Conservation (phyloP, 2,329 filamentous ascomycete species). For the Setomelanomma holmii region DNA sequence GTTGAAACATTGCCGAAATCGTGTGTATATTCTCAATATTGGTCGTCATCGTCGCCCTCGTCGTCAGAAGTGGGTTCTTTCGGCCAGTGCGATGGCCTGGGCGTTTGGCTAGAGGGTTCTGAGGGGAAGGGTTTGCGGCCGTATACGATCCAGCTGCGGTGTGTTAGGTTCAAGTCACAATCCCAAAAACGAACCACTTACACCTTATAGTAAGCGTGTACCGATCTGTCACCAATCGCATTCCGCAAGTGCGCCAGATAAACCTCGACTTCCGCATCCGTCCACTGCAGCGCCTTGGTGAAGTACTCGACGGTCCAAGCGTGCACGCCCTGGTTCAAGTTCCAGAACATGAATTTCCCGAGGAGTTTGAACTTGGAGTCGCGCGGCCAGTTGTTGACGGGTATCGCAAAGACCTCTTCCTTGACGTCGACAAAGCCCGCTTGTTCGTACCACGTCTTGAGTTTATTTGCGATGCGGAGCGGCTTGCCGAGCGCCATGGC, state of each 20-base stretch:
- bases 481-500: conserved; percentile 56
- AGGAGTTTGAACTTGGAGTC: conserved; percentile 57
- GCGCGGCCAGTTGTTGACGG: conserved; percentile 59
- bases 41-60: conserved; percentile 11
- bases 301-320: conserved; percentile 54
- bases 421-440: conserved; percentile 66
- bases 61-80: conserved; percentile 12
- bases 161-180: conserved; percentile 5
- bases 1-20: too few relatives aligned
- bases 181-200: conserved; percentile 30
- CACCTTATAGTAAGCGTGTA: conserved; percentile 54
- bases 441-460: conserved; percentile 62
- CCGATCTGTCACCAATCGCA: conserved; percentile 46
- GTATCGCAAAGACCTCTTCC: conserved; percentile 61
- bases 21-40: background rate
- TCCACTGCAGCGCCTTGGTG: conserved; percentile 53
- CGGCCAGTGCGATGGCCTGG: conserved; percentile 30
- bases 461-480: conserved; percentile 60
- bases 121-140: conserved; percentile 31
- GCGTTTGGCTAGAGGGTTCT: conserved; percentile 23
- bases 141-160: conserved; percentile 35
- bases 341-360: conserved; percentile 58
- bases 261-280: conserved; percentile 53
- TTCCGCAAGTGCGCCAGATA: conserved; percentile 54
- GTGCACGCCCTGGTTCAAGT: conserved; percentile 55